Base-by-base conservation (phyloP, 768 basidiomycete species). In the Phaeotremella skinneri region DNA sequence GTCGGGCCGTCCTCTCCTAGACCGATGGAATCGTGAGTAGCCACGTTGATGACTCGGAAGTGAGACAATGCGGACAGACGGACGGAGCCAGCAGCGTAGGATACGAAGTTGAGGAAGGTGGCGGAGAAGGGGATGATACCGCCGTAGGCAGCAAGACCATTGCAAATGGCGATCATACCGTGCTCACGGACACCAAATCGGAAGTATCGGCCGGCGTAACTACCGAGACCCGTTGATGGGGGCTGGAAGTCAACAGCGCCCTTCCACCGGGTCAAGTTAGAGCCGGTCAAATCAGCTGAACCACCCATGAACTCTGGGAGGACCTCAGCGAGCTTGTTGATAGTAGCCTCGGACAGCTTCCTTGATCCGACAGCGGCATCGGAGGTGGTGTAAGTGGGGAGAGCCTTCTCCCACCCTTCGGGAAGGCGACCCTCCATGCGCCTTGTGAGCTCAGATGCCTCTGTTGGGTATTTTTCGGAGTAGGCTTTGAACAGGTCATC, bases 181-280 rank as follows among this genome's bases (percentile, higher is more conserved):
- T 97, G 93, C 78, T 97, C 93, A 79, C 93, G 89, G 57, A 97
- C 91, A 84, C 93, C 93, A 80, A 88, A 97, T 55, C 92, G 88
- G 76, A 97, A 85, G 78, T 97, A 96, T 48, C 86, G 88, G 52
- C 93, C 93, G 56, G 85, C 79, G 78, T 91, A 94, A 59, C 76
- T 82, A 58, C 93, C 93, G 43, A 94, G 82, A 30, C 85, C 85
- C 20, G 90, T 92, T 79, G 82, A 85, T 20, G 89, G 88, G 41
- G 84, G 88, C 78, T 97, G 93, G 86, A 97, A 94, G 79, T 97
- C 93, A 59, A 85, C 81, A 49, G 73, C 75, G 59, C 64, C 64
- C 66, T 73, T 71, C 71, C 71, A 74, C 56, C 89, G 85, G 68
- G 91, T 94, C 70, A 93, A 81, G 80, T 93, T 94, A 76, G 86